phyloP scores from a whole-genome alignment of 805 yeast species.

The Candida sphagnicola region DNA sequence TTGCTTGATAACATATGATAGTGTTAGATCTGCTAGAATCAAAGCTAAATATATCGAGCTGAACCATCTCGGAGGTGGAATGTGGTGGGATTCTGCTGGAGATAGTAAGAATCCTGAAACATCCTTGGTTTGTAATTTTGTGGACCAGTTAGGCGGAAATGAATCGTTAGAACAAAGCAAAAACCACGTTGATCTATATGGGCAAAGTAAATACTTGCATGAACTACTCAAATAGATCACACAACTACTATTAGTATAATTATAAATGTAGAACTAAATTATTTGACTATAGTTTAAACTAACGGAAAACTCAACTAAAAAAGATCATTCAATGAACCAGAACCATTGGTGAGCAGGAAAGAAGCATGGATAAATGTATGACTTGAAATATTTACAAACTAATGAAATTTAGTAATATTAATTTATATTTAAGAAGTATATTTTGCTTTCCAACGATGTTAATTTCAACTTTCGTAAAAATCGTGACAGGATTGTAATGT shows the following conservation, averaged over 20 bases:
- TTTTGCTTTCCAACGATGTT: background rate
- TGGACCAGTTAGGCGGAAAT: slow-evolving; percentile 30
- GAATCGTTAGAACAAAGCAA: slow-evolving; percentile 12
- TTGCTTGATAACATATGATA: slow-evolving; percentile 65
- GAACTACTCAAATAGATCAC: background rate
- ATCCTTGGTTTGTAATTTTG: slow-evolving; percentile 46
- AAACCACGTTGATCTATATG: slow-evolving; percentile 14
- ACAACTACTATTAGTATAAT: too few relatives aligned
- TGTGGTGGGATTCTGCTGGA: slow-evolving; percentile 95
- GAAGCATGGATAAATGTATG: background rate
- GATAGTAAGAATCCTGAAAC: slow-evolving; percentile 37
- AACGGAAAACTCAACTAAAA: background rate
- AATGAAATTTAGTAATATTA: too few relatives aligned
- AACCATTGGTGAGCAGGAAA: background rate
- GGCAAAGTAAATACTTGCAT: slow-evolving; percentile 11
- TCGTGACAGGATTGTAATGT: background rate
- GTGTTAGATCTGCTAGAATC: slow-evolving; percentile 40
- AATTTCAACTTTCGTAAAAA: background rate
- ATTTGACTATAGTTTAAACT: background rate
- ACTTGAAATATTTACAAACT: background rate
- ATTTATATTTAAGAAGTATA: too few relatives aligned
- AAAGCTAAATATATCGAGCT: slow-evolving; percentile 59
- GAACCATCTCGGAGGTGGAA: slow-evolving; percentile 68
- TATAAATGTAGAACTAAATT: background rate
- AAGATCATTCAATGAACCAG: background rate